Evolutionary conservation across 108 stramenopile genomes (phyloP), one percentile per base, ranked within the genome.

Genomic region (Schizochytrium sp.): DNA sequence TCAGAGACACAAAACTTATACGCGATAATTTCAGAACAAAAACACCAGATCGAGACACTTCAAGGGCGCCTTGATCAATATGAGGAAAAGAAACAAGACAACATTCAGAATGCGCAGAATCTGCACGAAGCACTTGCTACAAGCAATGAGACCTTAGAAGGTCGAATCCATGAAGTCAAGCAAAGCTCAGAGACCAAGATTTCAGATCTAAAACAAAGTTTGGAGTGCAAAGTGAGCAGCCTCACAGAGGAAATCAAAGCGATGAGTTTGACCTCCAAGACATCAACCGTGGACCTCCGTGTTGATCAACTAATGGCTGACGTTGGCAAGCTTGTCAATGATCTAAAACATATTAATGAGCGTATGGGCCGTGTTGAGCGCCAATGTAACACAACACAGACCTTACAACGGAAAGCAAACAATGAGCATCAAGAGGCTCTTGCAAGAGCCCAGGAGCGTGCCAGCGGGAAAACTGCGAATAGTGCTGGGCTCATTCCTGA

Each of bases 291-390:
- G 8, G 64, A 69, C 15, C 28, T 44, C 15, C 64, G 64, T 44
- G 64, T 69, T 2, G 64, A 69, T 28, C 64, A 69, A 44, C 64
- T 69, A 38, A 69, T 69, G 64, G 64, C 64, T 7, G 64, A 69
- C 28, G 64, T 69, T 8, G 64, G 19, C 64, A 69, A 15, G 28
- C 64, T 69, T 3, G 8, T 69, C 19, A 69, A 38, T 8, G 64
- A 69, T 38, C 64, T 44, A 44, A 69, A 69, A 69, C 64, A 69
- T 15, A 0, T 69, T 0, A 44, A 44, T 7, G 64, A 69, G 64
- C 64, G 64, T 69, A 38, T 69, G 42, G 64, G 64, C 5, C 64
- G 64, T 44, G 64, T 69, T 7, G 64, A 69, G 28, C 64, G 64
- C 28, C 42, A 38, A 7, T 69, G 42, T 44, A 69, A 69, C 0